Evolutionary conservation across 345 rosid genomes (phyloP), one percentile per base, ranked within the genome.

Genomic region (Eutrema heterophyllum): DNA sequence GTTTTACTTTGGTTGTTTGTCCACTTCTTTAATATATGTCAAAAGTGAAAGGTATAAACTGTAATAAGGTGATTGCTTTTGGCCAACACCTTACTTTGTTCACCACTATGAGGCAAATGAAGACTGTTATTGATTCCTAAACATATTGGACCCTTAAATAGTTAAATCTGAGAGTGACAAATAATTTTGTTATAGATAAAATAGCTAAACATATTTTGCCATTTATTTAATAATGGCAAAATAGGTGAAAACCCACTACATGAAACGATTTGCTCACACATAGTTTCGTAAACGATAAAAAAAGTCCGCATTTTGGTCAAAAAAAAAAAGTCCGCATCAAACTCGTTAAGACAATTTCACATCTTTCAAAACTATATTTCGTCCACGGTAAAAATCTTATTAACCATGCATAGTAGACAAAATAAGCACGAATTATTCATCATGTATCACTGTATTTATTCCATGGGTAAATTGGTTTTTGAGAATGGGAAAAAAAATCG

Each of bases 111-210:
- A 51, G 57, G 81, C 64, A 71, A 71, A 21, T 41, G 44, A 71
- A 51, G 68, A 71, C 81, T 77, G 73, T 71, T 66, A 64, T 77
- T 65, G 81, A 77, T 77, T 77, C 81, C 77, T 73, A 77, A 59
- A 77, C 80, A 71, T 65, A 71, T 56, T 51, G 73, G 77, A 77
- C 81, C 77, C 77, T 62, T 55, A 40, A n/a, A n/a, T n/a, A n/a
- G n/a, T n/a, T n/a, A n/a, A 39, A 61, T 75, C 27, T 60, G 68
- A 71, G 38, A 57, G 72, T 66, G 73, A 71, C 73, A 24, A 56
- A 18, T 57, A 39, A 39, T 33, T 24, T 77, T 71, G 7, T 58
- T 33, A 64, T 57, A 32, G 11, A 56, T 39, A 48, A 13, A 6
- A 35, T 35, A 6, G 5, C 4, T 24, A n/a, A n/a, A n/a, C n/a